Evolutionary conservation across 306 rosid genomes (phyloP).

Genomic region (Prunus padus): DNA sequence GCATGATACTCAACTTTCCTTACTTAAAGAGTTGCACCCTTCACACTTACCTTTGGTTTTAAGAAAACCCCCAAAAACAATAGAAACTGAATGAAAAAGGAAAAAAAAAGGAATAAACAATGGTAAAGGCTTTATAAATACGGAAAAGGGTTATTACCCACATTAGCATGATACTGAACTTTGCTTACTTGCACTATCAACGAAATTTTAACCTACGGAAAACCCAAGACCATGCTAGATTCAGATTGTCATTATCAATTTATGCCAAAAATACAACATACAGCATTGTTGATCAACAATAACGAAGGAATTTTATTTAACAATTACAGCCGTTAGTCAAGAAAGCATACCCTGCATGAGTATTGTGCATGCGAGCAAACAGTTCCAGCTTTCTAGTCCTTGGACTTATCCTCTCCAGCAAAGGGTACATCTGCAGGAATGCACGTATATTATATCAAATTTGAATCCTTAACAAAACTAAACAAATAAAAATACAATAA

Average conservation of each 20-base stretch:
- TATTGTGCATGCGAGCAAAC: slow-evolving; percentile 99
- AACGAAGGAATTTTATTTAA: not conserved
- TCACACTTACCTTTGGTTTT: too few relatives aligned
- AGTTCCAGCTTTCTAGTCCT: slow-evolving; percentile 95
- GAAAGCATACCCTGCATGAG: slow-evolving; percentile 89
- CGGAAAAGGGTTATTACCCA: too few relatives aligned
- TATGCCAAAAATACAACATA: not conserved
- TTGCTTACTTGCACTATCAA: too few relatives aligned
- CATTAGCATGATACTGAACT: too few relatives aligned
- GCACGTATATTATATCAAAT: slow-evolving; percentile 18
- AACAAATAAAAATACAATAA: not conserved
- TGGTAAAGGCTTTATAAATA: too few relatives aligned
- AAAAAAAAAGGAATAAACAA: too few relatives aligned
- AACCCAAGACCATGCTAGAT: not conserved
- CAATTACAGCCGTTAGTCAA: slow-evolving; percentile 2
- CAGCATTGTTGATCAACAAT: not conserved
- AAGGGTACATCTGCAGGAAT: slow-evolving; percentile 77
- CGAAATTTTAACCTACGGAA: not conserved
- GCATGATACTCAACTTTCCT: not conserved
- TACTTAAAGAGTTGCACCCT: not conserved
- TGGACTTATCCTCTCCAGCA: slow-evolving; percentile 98
- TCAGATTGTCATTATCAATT: not conserved
- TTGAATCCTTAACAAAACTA: not conserved
- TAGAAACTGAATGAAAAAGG: too few relatives aligned
- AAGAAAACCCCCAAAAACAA: too few relatives aligned